These are phyloP conservation scores for Alternaria triticimaculans DNA, from an alignment of 2,329 filamentous ascomycete genomes.

Conservation along the genomic window DNA sequence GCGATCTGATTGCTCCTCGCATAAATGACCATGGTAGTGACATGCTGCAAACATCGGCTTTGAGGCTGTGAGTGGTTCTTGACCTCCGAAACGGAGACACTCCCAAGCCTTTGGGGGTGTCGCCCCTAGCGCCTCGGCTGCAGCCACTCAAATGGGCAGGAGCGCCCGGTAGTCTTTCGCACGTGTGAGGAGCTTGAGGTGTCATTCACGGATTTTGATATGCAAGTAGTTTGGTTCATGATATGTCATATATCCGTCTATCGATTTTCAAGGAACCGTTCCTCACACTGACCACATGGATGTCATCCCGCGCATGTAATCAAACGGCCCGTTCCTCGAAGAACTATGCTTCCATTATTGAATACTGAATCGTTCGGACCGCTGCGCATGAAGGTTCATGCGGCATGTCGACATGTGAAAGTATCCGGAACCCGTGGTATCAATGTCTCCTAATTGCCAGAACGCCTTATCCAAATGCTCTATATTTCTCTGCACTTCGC, in stretches of 20 bases:
- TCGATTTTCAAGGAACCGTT: background rate
- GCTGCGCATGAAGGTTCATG: background rate
- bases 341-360: background rate
- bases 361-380: background rate
- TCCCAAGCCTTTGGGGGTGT: constrained; percentile 7
- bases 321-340: constrained; percentile 5
- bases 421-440: background rate
- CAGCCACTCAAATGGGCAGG: constrained; percentile 24
- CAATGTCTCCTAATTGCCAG: background rate
- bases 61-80: constrained; percentile 34
- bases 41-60: constrained; percentile 22
- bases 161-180: constrained; percentile 16
- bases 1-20: constrained; percentile 34
- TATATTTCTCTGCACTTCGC: background rate
- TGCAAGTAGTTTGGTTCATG: constrained; percentile 1
- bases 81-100: constrained; percentile 23
- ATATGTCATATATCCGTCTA: background rate
- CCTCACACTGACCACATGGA: constrained; percentile 8
- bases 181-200: constrained; percentile 21
- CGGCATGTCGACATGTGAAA: background rate
- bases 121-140: constrained; percentile 27
- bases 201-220: constrained; percentile 16
- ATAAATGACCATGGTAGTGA: constrained; percentile 23
- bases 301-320: background rate
- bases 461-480: constrained; percentile 1